Conservation (phyloP, 305 asterid species). For the Fraxinus baroniana region DNA sequence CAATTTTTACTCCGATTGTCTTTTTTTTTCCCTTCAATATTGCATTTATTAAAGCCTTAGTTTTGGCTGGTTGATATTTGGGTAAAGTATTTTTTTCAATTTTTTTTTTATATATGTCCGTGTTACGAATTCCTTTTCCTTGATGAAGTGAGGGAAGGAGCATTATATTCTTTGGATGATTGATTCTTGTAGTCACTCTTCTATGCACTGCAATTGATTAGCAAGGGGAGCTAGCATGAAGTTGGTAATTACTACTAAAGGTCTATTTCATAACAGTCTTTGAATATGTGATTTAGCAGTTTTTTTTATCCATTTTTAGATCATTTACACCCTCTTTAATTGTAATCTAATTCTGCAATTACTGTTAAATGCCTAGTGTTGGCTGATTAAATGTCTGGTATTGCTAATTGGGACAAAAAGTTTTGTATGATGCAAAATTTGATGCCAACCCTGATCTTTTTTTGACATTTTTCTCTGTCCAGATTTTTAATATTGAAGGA, state of each 20-base stretch:
- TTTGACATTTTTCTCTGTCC: constrained; percentile 15
- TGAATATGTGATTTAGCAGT: not conserved
- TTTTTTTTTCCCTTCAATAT: not conserved
- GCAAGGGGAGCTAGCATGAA: not conserved
- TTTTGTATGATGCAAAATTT: not conserved
- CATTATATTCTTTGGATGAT: not conserved
- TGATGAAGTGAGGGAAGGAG: not conserved
- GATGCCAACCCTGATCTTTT: not conserved
- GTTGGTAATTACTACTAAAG: not conserved
- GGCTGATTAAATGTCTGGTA: not conserved
- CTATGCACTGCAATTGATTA: not conserved
- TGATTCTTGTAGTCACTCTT: not conserved
- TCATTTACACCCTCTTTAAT: not conserved
- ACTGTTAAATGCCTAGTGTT: not conserved
- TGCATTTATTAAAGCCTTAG: not conserved
- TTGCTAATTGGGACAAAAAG: not conserved
- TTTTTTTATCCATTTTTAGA: not conserved
- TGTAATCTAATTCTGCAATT: not conserved
- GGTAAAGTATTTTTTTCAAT: not conserved
- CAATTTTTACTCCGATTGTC: not conserved
- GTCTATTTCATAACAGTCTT: not conserved
- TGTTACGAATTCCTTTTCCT: not conserved
- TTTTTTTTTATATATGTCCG: not conserved
- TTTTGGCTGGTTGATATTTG: not conserved
- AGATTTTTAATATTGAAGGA: constrained; percentile 50